These are phyloP conservation scores for Cryphonectria nitschkei DNA, from an alignment of 2,329 filamentous ascomycete genomes.

Conservation along the genomic window DNA sequence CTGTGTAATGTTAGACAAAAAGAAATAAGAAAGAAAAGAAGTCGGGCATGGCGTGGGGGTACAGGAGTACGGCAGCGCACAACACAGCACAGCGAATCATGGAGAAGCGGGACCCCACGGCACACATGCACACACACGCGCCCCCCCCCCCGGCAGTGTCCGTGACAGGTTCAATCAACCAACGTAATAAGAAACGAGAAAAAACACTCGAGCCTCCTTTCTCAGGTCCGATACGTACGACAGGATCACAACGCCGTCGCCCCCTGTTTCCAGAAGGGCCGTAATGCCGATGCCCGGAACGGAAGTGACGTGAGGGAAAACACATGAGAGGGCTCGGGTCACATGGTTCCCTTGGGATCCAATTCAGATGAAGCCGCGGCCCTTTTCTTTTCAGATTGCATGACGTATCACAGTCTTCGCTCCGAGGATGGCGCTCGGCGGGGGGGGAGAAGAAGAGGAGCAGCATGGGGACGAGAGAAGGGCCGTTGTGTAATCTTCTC, in stretches of 20 bases:
- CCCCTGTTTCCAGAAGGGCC: slow-evolving; percentile 13
- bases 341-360: slow-evolving; percentile 9
- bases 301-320: slow-evolving; percentile 18
- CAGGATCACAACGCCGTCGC: not conserved
- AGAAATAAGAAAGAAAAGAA: not conserved
- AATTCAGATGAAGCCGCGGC: not conserved
- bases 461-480: not conserved
- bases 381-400: not conserved
- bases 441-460: not conserved
- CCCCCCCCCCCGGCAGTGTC: not conserved
- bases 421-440: too few relatives aligned
- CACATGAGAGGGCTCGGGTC: not conserved
- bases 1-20: not conserved
- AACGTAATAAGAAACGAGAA: not conserved
- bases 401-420: too few relatives aligned
- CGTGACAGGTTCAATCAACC: not conserved
- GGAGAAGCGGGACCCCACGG: not conserved
- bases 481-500: slow-evolving; percentile 15
- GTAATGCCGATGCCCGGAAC: slow-evolving; percentile 25
- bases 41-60: not conserved
- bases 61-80: not conserved
- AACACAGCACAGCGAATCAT: not conserved
- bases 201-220: not conserved
- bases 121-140: not conserved
- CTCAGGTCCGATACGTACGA: not conserved